These are phyloP conservation scores for Glomus cerebriforme DNA, from an alignment of 192 early-diverging fungal genomes.

Conservation along the genomic window DNA sequence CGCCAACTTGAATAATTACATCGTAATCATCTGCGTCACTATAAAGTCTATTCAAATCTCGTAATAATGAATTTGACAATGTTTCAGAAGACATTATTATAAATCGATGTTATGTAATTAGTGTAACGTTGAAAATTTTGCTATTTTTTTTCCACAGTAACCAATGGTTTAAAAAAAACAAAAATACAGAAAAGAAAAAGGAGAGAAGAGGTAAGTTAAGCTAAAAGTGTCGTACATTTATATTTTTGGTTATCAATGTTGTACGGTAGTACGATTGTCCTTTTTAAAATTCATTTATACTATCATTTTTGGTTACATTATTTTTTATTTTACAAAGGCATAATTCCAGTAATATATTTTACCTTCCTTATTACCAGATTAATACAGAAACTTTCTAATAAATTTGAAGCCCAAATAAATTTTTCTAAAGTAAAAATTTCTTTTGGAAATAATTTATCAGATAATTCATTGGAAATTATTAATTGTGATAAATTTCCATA, in stretches of 20 bases:
- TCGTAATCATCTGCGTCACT: slow-evolving; percentile 16
- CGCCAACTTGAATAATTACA: slow-evolving; percentile 1
- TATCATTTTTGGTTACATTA: no score
- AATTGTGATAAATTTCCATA: neutral
- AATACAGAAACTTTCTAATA: neutral
- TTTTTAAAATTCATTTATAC: no score
- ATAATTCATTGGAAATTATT: neutral
- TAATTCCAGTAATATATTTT: neutral
- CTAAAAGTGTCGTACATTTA: no score
- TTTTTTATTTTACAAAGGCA: neutral
- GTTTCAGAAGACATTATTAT: neutral
- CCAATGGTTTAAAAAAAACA: no score
- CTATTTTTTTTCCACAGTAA: no score
- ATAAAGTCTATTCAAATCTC: slow-evolving; percentile 5
- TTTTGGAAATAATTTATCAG: neutral
- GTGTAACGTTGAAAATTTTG: no score
- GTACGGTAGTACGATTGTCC: no score
- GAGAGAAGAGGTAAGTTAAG: no score
- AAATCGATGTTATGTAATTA: no score
- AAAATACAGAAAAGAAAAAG: no score
- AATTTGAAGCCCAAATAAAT: neutral
- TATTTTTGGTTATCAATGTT: no score
- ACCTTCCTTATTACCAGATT: neutral
- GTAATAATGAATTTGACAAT: slow-evolving; percentile 7
- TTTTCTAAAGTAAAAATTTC: neutral